Percentiles rank a stretch among this genome's conserved stretches.
Conservation (phyloP, 768 basidiomycete genomes). For the Pleurotus eryngii region DNA sequence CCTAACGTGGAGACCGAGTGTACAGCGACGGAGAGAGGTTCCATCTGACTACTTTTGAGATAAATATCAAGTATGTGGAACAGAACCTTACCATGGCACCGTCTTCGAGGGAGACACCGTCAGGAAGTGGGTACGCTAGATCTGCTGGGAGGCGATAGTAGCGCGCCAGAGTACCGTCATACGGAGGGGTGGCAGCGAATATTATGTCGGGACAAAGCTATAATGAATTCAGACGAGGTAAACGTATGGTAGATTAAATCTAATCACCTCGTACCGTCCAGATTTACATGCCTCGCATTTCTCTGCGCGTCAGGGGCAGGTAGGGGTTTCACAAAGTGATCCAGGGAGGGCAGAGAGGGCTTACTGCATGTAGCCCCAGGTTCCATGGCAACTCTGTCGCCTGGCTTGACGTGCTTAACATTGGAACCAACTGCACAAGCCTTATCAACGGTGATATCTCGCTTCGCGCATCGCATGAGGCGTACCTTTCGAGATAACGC, state of each 20-base stretch:
- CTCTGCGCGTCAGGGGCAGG: constrained; percentile 23
- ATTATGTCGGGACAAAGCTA: constrained; percentile 83
- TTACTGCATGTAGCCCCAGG: constrained; percentile 81
- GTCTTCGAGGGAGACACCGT: constrained; percentile 85
- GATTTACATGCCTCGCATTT: constrained; percentile 80
- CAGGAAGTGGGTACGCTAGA: constrained; percentile 79
- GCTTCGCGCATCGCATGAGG: not conserved
- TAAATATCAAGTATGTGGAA: not conserved
- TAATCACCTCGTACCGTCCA: constrained; percentile 74
- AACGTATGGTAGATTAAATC: not conserved
- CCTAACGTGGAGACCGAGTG: constrained; percentile 84
- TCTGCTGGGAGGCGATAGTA: constrained; percentile 88
- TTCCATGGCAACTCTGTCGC: constrained; percentile 90
- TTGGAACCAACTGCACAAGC: constrained; percentile 59
- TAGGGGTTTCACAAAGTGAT: not conserved
- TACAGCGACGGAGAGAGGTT: constrained; percentile 89
- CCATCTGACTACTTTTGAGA: constrained; percentile 56
- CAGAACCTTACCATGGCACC: constrained; percentile 77
- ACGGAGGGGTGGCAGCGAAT: constrained; percentile 92
- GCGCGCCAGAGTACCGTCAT: constrained; percentile 84
- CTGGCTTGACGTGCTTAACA: constrained; percentile 73
- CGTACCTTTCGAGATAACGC: constrained; percentile 66
- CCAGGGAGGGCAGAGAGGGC: constrained; percentile 12
- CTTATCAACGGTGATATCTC: not conserved
- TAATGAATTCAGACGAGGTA: not conserved